phyloP scores from a whole-genome alignment of 177 flowering plant genomes.

The Vitis hybrid region DNA sequence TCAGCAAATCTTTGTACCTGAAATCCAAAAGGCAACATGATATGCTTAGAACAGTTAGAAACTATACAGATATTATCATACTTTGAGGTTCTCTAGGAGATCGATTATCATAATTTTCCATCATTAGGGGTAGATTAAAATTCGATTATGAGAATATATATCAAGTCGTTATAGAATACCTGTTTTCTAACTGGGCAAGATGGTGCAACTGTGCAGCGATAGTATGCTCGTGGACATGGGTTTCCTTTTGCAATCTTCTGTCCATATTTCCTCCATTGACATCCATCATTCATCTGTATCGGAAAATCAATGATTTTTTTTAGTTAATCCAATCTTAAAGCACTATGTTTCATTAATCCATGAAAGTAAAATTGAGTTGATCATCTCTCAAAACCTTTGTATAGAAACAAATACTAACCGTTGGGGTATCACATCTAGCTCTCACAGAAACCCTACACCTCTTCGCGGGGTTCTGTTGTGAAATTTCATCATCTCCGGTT shows the following conservation, averaged over 20 bases:
- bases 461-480: conserved; percentile 58
- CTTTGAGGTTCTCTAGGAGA: too few species aligned
- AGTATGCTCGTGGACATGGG: conserved; percentile 97
- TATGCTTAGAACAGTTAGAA: too few species aligned
- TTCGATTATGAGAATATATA: too few species aligned
- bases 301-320: neutral
- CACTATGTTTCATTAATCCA: too few species aligned
- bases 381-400: too few species aligned
- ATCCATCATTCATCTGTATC: conserved; percentile 92
- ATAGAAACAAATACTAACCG: conserved; percentile 44
- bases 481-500: conserved; percentile 50
- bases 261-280: conserved; percentile 99
- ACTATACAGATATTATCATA: too few species aligned
- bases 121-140: too few species aligned
- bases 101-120: too few species aligned
- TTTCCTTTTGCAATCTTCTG: conserved; percentile 96
- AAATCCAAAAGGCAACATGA: conserved; percentile 7
- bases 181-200: conserved; percentile 94
- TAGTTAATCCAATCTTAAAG: too few species aligned
- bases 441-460: conserved; percentile 94
- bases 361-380: too few species aligned
- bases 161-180: conserved; percentile 33
- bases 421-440: conserved; percentile 90
- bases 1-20: conserved; percentile 95
- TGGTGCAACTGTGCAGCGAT: conserved; percentile 92